phyloP scores from a whole-genome alignment of 2,329 filamentous ascomycete species.

The Colletotrichum australisinense region DNA sequence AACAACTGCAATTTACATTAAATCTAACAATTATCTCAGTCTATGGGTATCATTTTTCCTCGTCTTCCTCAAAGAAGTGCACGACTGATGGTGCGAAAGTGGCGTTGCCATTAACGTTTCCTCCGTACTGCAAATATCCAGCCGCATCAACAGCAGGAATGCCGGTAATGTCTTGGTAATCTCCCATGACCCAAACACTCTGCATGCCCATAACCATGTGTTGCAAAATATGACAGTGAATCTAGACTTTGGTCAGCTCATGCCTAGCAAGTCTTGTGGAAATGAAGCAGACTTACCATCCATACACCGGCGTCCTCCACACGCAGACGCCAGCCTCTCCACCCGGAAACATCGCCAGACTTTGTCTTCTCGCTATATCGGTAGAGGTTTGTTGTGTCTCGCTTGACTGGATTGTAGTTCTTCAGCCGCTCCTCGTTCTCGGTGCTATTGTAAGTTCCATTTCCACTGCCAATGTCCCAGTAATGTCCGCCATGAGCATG shows the following conservation, averaged over 20 bases:
- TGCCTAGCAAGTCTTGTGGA: background rate
- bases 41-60: slow-evolving; percentile 1
- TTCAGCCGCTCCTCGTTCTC: slow-evolving; percentile 55
- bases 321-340: slow-evolving; percentile 69
- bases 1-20: background rate
- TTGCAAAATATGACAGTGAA: slow-evolving; percentile 69
- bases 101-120: slow-evolving; percentile 56
- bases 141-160: slow-evolving; percentile 46
- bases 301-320: slow-evolving; percentile 66
- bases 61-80: slow-evolving; percentile 24
- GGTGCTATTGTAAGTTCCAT: slow-evolving; percentile 62
- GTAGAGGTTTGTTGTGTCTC: slow-evolving; percentile 67
- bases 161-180: slow-evolving; percentile 37
- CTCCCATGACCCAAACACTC: slow-evolving; percentile 42
- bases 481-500: slow-evolving; percentile 66
- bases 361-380: slow-evolving; percentile 57
- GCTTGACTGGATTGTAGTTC: slow-evolving; percentile 48
- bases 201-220: slow-evolving; percentile 68
- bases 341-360: slow-evolving; percentile 59
- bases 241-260: slow-evolving; percentile 30
- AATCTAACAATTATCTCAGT: background rate
- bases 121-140: slow-evolving; percentile 57
- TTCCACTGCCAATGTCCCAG: slow-evolving; percentile 64
- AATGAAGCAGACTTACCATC: slow-evolving; percentile 51
- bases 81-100: slow-evolving; percentile 34